A percentile compares a stretch with the other conserved stretches of the same genome.
Conservation (phyloP, 805 yeast species). For the Phaffomyces thermotolerans region DNA sequence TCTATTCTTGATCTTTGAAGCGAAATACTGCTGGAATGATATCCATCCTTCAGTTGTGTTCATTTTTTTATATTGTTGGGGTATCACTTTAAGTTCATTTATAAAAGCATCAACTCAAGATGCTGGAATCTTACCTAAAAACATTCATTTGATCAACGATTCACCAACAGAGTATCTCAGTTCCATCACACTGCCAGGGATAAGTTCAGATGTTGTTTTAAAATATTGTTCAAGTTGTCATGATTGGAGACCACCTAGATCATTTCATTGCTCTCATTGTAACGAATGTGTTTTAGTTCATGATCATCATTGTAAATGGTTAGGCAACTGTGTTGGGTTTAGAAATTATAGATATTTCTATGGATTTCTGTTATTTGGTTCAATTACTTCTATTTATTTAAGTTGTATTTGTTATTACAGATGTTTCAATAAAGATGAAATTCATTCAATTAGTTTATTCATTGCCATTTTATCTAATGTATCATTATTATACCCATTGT, state of each 20-base stretch:
- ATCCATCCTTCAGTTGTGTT: constrained; percentile 50
- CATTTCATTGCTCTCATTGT: constrained; percentile 70
- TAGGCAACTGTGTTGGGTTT: constrained; percentile 72
- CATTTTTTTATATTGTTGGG: constrained; percentile 53
- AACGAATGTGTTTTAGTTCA: constrained; percentile 44
- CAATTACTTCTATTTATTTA: constrained; percentile 25
- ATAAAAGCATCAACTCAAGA: constrained; percentile 52
- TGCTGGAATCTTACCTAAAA: constrained; percentile 63
- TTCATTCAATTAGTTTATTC: constrained; percentile 39
- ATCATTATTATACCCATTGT: constrained; percentile 45
- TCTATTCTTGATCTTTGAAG: constrained; percentile 46
- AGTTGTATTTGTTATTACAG: constrained; percentile 28
- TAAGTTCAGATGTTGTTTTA: constrained; percentile 28
- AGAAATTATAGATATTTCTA: constrained; percentile 61
- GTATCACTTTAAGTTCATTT: constrained; percentile 39
- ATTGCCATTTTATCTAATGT: constrained; percentile 43
- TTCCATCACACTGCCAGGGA: constrained; percentile 39
- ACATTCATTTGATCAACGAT: constrained; percentile 40
- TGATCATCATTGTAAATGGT: constrained; percentile 42
- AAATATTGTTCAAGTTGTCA: constrained; percentile 60
- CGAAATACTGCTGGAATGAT: constrained; percentile 49
- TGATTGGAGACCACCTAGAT: constrained; percentile 70
- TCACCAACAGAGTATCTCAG: constrained; percentile 55
- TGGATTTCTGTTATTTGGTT: constrained; percentile 36
- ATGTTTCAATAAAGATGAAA: constrained; percentile 17